Evolutionary conservation across 2,329 filamentous ascomycete species (phyloP), one percentile per base, ranked within the genome.

Genomic region (Colletotrichum trifolii): DNA sequence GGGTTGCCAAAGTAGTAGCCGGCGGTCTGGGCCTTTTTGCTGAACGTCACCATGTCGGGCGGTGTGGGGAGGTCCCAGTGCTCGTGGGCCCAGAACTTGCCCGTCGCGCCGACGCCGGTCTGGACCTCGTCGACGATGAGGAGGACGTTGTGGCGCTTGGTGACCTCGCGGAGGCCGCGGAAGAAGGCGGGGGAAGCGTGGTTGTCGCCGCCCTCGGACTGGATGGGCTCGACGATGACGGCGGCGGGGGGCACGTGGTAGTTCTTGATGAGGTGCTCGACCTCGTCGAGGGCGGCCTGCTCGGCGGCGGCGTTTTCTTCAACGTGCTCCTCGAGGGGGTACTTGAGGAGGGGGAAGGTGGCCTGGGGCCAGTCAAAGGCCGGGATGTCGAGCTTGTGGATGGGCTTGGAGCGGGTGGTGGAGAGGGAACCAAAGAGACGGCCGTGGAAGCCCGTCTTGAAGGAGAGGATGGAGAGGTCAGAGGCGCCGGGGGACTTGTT

Each of bases 41-140:
- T 92, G 82, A 97, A 97, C 64, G 94, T 97, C 48, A 97, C 94
- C 84, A 97, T 96, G 82, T 97, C 94, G 0, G 94, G 94, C 8
- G 94, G 92, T 40, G 88, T 82, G 54, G 85, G 75, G 47, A 97
- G 86, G 77, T 91, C 86, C 94, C 94, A 97, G 88, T 97, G 94
- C 73, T 97, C 93, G 82, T 97, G 94, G 8, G 94, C 94, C 94
- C 94, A 97, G 88, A 97, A 97, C 78, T 92, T 94, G 72, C 94
- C 94, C 0, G 94, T 97, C 43, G 94, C 93, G 72, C 94, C 94
- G 34, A 97, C 90, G 76, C 94, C 94, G 7, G 94, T 97, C 82
- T 97, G 94, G 10, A 97, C 94, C 81, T 97, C 94, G 76, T 97
- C 94, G 69, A 96, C 94, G 74, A 97, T 97, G 77, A 97, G 83